phyloP scores from a whole-genome alignment of 805 yeast species.

The Zygoascus ofunaensis region DNA sequence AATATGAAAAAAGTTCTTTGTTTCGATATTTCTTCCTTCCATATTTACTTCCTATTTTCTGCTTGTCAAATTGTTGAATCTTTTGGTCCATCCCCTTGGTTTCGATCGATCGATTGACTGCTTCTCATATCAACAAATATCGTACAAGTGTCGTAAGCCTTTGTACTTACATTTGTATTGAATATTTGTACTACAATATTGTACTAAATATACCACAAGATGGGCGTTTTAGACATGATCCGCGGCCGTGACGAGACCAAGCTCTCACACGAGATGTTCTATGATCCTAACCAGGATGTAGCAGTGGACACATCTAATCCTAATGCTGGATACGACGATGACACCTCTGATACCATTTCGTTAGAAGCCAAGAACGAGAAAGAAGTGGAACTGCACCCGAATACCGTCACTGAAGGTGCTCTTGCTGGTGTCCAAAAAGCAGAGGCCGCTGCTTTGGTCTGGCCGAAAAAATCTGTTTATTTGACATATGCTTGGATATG shows the following conservation, averaged over 20 bases:
- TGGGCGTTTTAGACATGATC: neutral
- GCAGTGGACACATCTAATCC: neutral
- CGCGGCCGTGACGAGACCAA: neutral
- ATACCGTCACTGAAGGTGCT: neutral
- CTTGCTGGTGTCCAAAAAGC: neutral
- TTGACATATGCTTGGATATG: conserved; percentile 1
- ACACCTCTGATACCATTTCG: neutral
- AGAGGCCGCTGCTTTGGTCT: conserved; percentile 1
- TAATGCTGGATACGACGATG: neutral
- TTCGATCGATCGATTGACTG: too few species aligned
- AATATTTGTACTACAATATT: too few species aligned
- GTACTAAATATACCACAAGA: too few species aligned
- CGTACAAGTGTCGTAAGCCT: too few species aligned
- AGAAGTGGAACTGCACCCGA: neutral
- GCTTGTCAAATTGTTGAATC: too few species aligned
- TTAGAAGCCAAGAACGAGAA: neutral
- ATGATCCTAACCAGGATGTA: neutral
- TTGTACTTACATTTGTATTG: too few species aligned
- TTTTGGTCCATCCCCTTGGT: too few species aligned
- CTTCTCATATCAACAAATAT: too few species aligned
- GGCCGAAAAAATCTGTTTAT: conserved; percentile 1
- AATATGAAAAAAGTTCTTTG: too few species aligned
- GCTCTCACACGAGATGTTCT: neutral
- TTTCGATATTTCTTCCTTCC: too few species aligned
- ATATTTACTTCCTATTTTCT: too few species aligned